phyloP scores from a whole-genome alignment of 495 filamentous ascomycete genomes.

The Aspergillus sclerotioniger region DNA sequence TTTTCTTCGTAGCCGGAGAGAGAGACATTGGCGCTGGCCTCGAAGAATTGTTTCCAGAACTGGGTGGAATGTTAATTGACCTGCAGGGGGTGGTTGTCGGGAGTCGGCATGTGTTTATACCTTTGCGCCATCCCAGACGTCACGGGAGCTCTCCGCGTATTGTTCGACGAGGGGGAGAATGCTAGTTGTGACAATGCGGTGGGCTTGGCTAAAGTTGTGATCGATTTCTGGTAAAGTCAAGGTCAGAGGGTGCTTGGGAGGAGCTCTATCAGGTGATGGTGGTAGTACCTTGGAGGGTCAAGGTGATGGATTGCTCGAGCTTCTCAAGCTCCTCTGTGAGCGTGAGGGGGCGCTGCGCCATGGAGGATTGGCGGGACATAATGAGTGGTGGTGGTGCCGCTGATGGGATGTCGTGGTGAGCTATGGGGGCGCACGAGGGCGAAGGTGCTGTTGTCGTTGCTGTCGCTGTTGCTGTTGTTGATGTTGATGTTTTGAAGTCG shows the following conservation, averaged over 20 bases:
- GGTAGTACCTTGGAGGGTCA: conserved; percentile 81
- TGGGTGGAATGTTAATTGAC: conserved; percentile 27
- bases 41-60: conserved; percentile 99
- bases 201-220: conserved; percentile 94
- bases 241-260: neutral
- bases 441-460: neutral
- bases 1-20: conserved; percentile 93
- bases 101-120: conserved; percentile 34
- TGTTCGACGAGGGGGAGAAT: conserved; percentile 95
- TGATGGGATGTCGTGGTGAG: neutral
- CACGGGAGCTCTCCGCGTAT: conserved; percentile 88
- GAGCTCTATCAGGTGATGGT: conserved; percentile 12
- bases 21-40: conserved; percentile 94
- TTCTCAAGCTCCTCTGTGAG: conserved; percentile 95
- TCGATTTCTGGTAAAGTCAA: conserved; percentile 74
- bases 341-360: conserved; percentile 64
- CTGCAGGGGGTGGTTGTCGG: conserved; percentile 1
- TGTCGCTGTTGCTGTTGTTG: conserved; percentile 12
- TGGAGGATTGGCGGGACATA: conserved; percentile 53
- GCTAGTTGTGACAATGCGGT: conserved; percentile 91
- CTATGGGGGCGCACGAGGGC: neutral
- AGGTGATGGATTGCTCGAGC: conserved; percentile 92
- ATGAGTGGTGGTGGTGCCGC: neutral
- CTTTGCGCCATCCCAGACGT: conserved; percentile 97
- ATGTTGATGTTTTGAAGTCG: conserved; percentile 13